These are phyloP conservation scores for Symbiodinium natans DNA, from an alignment of 73 alveolate species.

Conservation along the genomic window DNA sequence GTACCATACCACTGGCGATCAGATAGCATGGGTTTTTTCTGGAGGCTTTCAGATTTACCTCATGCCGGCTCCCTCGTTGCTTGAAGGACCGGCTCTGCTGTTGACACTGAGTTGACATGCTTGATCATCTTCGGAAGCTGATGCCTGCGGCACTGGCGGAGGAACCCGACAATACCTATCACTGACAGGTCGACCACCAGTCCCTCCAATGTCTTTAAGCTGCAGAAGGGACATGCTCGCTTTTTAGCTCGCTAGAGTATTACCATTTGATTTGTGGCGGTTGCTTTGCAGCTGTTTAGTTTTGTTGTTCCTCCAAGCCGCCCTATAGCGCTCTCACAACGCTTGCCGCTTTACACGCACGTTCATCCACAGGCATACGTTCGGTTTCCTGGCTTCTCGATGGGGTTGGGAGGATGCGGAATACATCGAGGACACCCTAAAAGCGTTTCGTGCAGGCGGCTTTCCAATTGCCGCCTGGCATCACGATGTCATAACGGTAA, in stretches of 20 bases:
- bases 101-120: neutral
- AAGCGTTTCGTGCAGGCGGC: constrained; percentile 24
- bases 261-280: no score
- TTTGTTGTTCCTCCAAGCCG: no score
- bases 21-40: constrained; percentile 14
- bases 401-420: constrained; percentile 86
- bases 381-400: constrained; percentile 79
- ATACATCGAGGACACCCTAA: constrained; percentile 30
- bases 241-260: no score
- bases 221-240: no score
- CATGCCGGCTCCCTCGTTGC: constrained; percentile 65
- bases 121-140: neutral
- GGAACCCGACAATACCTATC: constrained; percentile 32
- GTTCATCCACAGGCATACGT: constrained; percentile 16
- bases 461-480: constrained; percentile 27
- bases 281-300: no score
- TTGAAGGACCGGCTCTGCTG: neutral
- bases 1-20: constrained; percentile 33
- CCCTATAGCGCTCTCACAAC: no score
- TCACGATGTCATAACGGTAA: neutral
- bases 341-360: no score
- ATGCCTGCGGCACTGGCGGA: neutral
- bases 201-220: constrained; percentile 33
- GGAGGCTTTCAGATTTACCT: constrained; percentile 31
- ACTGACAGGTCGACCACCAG: constrained; percentile 46